Percentiles rank a stretch among this genome's conserved stretches.
Evolutionary conservation across 495 filamentous ascomycete species (phyloP).

Genomic region (Trichoderma parareesei): DNA sequence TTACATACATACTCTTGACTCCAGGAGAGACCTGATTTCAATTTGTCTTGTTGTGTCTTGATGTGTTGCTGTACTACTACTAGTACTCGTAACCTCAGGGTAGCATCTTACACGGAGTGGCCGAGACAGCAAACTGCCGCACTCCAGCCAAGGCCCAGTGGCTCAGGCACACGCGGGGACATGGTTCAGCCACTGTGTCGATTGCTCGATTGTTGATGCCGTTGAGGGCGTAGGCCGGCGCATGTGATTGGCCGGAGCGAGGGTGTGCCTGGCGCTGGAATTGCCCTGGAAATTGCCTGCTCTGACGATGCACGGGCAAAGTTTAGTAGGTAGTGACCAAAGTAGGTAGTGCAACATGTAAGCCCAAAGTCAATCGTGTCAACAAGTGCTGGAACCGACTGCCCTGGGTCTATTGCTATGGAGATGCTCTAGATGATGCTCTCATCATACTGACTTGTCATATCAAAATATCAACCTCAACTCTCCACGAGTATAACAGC

Average conservation of each 20-base stretch:
- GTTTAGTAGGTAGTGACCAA: too few species aligned
- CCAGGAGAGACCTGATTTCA: too few species aligned
- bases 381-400: too few species aligned
- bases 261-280: background rate
- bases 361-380: too few species aligned
- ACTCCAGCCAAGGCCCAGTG: background rate
- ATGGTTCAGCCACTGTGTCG: background rate
- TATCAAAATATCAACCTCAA: too few species aligned
- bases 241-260: background rate
- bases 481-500: too few species aligned
- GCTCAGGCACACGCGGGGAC: background rate
- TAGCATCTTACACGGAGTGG: background rate
- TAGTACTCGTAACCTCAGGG: too few species aligned
- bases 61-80: background rate
- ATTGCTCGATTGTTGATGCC: constrained; percentile 2
- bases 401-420: too few species aligned
- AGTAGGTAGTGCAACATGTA: too few species aligned
- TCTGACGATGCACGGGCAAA: background rate
- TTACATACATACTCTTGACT: too few species aligned
- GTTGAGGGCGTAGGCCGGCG: background rate
- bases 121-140: background rate
- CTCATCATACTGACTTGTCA: too few species aligned
- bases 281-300: background rate
- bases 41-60: background rate
- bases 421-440: too few species aligned